Evolutionary conservation across 2,329 filamentous ascomycete species (phyloP), one percentile per base, ranked within the genome.

Genomic region (Cladosporium cucumerinum): DNA sequence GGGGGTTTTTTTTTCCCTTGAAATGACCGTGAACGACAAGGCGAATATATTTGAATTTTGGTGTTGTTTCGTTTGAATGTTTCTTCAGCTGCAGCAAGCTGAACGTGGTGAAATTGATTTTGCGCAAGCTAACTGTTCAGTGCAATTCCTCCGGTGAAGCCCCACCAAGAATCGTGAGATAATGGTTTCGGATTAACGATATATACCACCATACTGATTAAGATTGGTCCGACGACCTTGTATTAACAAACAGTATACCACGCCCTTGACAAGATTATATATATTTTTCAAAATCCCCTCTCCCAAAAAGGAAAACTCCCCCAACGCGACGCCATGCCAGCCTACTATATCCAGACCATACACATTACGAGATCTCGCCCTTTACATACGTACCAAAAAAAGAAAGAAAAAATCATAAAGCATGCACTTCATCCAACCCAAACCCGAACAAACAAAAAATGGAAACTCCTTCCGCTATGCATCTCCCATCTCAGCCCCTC

Each of bases 91-190:
- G 34, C 34, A 39, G 34, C 18, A 6, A 39, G 34, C 34, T 39
- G 34, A 43, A n/a, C 18, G n/a, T 21, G n/a, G 39, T 46, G 39
- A 46, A n/a, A 46, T 46, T 46, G 39, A 46, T 46, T 46, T 46
- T 46, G 39, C 39, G 39, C 8, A 21, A 8, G 36, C 18, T 18
- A n/a, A n/a, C n/a, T 46, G n/a, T 10, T 23, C 39, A 6, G 28
- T 30, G 2, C 5, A 30, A 1, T n/a, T 21, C 5, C 12, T 30
- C 52, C 26, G 52, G 36, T n/a, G 18, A 34, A 57, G 32, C 32
- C 54, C 30, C 11, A 39, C 11, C 3, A 12, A 18, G 5, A 6
- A 57, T 57, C 54, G 54, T 57, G 26, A 34, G 54, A 39, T 25
- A 25, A 25, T 34, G n/a, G 14, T 26, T 25, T 46, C n/a, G 2